These are phyloP conservation scores for Cladosporium halotolerans DNA, from an alignment of 2,329 filamentous ascomycete genomes.

Conservation along the genomic window DNA sequence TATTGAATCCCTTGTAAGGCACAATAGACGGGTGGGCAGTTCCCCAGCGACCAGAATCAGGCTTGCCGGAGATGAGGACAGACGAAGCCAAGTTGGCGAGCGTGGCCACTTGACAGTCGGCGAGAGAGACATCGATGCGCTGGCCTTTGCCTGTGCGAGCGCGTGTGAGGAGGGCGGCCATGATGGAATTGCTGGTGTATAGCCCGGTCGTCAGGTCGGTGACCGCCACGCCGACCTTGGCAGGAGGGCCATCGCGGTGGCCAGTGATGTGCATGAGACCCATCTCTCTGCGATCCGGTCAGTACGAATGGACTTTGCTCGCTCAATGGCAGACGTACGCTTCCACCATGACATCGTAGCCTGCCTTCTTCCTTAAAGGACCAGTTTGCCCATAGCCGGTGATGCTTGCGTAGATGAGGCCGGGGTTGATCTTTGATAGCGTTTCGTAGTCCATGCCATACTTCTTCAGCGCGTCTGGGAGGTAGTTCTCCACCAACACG, in stretches of 20 bases:
- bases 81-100: slow-evolving; percentile 94
- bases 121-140: slow-evolving; percentile 84
- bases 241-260: slow-evolving; percentile 76
- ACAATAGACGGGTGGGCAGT: slow-evolving; percentile 98
- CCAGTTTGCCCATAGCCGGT: slow-evolving; percentile 96
- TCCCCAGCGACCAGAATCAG: slow-evolving; percentile 86
- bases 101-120: slow-evolving; percentile 91
- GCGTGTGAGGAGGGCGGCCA: slow-evolving; percentile 81
- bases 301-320: slow-evolving; percentile 4
- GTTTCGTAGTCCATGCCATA: slow-evolving; percentile 86
- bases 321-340: slow-evolving; percentile 42
- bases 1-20: slow-evolving; percentile 78
- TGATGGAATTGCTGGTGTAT: slow-evolving; percentile 91
- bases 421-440: slow-evolving; percentile 72
- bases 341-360: slow-evolving; percentile 99
- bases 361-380: slow-evolving; percentile 77
- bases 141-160: slow-evolving; percentile 73
- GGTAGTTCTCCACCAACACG: slow-evolving; percentile 93
- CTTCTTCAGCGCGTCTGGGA: slow-evolving; percentile 82
- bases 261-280: slow-evolving; percentile 98
- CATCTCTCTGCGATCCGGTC: slow-evolving; percentile 55
- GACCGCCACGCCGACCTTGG: slow-evolving; percentile 95
- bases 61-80: slow-evolving; percentile 77
- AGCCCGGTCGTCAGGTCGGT: slow-evolving; percentile 92
- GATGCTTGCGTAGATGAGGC: slow-evolving; percentile 88